Evolutionary conservation across 148 eudicot species (phyloP).

Genomic region (Drosera capensis): DNA sequence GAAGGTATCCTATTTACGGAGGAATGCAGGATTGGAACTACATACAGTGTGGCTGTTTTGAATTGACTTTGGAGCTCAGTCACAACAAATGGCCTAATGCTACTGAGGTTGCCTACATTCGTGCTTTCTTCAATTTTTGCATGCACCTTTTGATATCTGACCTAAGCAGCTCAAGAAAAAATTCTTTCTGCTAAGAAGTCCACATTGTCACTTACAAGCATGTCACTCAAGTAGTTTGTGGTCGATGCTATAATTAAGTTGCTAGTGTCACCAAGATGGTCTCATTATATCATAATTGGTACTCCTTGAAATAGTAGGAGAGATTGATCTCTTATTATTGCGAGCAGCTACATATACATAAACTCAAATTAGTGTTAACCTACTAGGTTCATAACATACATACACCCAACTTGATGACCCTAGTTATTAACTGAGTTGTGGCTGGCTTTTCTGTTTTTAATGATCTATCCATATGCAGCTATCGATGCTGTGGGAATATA

Average conservation of each 20-base stretch:
- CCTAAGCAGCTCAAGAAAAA: not conserved
- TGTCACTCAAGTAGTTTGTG: too few species aligned
- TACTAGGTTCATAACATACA: not conserved
- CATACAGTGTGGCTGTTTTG: constrained; percentile 75
- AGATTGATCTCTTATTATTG: too few species aligned
- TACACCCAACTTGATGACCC: not conserved
- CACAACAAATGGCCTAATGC: constrained; percentile 93
- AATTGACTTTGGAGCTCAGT: constrained; percentile 85
- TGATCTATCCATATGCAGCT: constrained; percentile 44
- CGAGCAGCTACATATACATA: too few species aligned
- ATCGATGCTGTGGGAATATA: constrained; percentile 65
- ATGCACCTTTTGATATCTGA: not conserved
- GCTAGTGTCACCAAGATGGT: too few species aligned
- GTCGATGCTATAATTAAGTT: too few species aligned
- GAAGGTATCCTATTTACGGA: constrained; percentile 97
- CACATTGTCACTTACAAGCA: too few species aligned
- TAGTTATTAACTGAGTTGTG: not conserved
- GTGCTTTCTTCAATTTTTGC: constrained; percentile 1
- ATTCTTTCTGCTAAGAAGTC: not conserved
- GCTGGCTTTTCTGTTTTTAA: not conserved
- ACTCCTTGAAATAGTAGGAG: too few species aligned
- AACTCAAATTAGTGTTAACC: not conserved
- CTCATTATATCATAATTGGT: too few species aligned
- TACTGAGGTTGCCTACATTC: constrained; percentile 41
- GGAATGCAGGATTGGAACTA: constrained; percentile 99